Conservation (phyloP, 176 grass and related monocot genomes). For the Oryza meyeriana region DNA sequence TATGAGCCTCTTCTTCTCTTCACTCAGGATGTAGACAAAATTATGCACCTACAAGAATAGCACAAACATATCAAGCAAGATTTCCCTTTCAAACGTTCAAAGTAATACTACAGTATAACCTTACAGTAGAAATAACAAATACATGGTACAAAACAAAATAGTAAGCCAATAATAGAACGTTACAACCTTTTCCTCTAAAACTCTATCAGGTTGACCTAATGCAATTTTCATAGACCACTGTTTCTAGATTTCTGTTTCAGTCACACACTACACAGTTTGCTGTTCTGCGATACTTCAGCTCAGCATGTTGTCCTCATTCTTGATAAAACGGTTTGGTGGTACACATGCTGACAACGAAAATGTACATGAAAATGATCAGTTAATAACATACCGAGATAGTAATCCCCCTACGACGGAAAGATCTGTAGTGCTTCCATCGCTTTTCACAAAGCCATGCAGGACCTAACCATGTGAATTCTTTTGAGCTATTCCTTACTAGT, state of each 20-base stretch:
- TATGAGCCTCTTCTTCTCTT: slow-evolving; percentile 77
- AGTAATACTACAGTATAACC: not conserved
- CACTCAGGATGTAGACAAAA: slow-evolving; percentile 83
- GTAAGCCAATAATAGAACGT: not conserved
- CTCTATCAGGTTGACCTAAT: not conserved
- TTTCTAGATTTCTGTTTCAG: not conserved
- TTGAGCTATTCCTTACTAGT: slow-evolving; percentile 32
- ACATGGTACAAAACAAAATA: not conserved
- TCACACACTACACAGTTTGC: not conserved
- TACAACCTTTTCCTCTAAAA: not conserved
- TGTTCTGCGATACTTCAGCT: not conserved
- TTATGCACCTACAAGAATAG: slow-evolving; percentile 65
- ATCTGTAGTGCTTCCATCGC: slow-evolving; percentile 75
- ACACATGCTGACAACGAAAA: not conserved
- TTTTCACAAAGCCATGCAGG: slow-evolving; percentile 62
- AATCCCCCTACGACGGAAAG: slow-evolving; percentile 67
- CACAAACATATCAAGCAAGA: slow-evolving; percentile 14
- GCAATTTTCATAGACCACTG: not conserved
- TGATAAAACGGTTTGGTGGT: not conserved
- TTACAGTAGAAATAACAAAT: not conserved
- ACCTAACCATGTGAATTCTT: slow-evolving; percentile 75
- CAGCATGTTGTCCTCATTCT: not conserved
- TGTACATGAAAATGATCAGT: not conserved
- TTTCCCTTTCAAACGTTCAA: not conserved
- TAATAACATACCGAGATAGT: slow-evolving; percentile 71